Base-by-base conservation (phyloP, 2,329 filamentous ascomycete species). In the Fusarium sambucinum region DNA sequence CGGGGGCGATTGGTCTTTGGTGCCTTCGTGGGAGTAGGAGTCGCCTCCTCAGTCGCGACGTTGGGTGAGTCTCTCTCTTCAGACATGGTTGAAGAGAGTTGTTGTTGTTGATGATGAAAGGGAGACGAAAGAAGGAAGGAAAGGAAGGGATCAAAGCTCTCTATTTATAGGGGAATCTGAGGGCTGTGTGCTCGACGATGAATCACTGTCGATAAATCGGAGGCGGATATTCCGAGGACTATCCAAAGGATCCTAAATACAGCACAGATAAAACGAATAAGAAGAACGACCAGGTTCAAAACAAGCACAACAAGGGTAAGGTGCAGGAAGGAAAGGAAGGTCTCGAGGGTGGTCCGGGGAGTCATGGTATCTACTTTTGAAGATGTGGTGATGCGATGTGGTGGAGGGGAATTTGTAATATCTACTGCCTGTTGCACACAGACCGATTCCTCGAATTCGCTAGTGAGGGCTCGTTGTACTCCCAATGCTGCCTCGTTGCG, bases 151-250 rank as follows among this genome's bases (percentile, higher is more conserved):
- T 4, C 3, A 2, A 40, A 37, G 25, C 0, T 23, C 1, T 8
- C 10, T 9, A 37, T 64, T 58, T 52, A 47, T 64, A 42, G 27
- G 8, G 2, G 27, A 27, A 27, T 9, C 27, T 38, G 35, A 38
- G 35, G 17, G 14, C 32, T 29, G 17, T 14, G 40, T 13, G 2
- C 3, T 10, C 21, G 19, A 0, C 8, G n/a, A n/a, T 59, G 59
- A 64, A 52, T 64, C 59, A 53, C 8, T 10, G 23, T 2, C 9
- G 6, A 21, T 23, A 12, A 4, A 6, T 6, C 10, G 30, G 3
- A 21, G 32, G 19, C 25, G n/a, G 9, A 6, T 1, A 14, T 10
- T 7, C 2, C 21, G 17, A 55, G 41, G 19, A 27, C 27, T 25
- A 21, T n/a, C 5, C 0, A 25, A 46, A 53, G 41, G 30, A 4